Evolutionary conservation across 2,329 filamentous ascomycete genomes (phyloP).

Genomic region (Exophiala oligosperma): DNA sequence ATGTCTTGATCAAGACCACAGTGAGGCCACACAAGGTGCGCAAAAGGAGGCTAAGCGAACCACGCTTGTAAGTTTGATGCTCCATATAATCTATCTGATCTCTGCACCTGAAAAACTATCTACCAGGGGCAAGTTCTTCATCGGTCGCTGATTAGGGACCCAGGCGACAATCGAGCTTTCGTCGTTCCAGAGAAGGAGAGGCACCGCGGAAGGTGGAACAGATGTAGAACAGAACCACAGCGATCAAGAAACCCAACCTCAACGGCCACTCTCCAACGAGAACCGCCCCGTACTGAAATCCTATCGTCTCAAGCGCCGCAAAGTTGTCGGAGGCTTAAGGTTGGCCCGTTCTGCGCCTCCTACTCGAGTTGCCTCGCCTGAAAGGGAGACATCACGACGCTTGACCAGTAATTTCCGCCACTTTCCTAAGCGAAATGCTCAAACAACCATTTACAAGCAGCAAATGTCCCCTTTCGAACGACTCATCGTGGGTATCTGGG

Average conservation of each 20-base stretch:
- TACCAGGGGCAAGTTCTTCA: no score
- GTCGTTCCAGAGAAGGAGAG: not conserved
- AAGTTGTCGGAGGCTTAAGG: not conserved
- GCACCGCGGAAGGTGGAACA: not conserved
- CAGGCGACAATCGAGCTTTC: not conserved
- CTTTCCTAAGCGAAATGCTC: not conserved
- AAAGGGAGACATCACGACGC: not conserved
- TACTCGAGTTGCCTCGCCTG: not conserved
- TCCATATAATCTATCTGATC: no score
- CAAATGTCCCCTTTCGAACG: not conserved
- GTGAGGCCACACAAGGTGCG: not conserved
- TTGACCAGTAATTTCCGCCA: not conserved
- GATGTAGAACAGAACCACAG: not conserved
- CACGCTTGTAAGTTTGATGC: not conserved
- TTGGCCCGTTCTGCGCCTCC: not conserved
- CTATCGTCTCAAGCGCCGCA: not conserved
- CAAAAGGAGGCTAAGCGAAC: not conserved
- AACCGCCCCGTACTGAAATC: not conserved
- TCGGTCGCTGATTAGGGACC: not conserved
- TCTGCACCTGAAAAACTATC: no score
- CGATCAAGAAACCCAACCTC: not conserved
- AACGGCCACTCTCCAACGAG: not conserved
- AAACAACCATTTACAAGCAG: not conserved
- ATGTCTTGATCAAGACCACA: not conserved
- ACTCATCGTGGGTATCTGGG: constrained; percentile 49